Evolutionary conservation across 495 filamentous ascomycete genomes (phyloP).

Genomic region (Daldinia grandis): DNA sequence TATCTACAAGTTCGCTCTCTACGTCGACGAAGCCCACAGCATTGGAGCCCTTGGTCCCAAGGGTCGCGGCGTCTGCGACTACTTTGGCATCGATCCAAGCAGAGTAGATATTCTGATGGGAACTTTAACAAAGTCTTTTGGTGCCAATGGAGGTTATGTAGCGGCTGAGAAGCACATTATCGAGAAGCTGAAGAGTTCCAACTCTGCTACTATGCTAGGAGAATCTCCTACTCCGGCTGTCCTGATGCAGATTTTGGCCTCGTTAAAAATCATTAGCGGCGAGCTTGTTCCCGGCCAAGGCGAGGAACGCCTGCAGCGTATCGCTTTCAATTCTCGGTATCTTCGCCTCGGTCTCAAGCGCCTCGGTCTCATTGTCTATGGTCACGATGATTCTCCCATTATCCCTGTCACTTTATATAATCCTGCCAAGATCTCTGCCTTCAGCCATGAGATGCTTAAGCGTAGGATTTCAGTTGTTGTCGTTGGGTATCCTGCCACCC

Average conservation of each 20-base stretch:
- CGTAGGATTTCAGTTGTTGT: slow-evolving; percentile 99
- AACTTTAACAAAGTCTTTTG: slow-evolving; percentile 97
- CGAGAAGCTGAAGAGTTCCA: slow-evolving; percentile 84
- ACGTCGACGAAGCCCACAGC: slow-evolving; percentile 96
- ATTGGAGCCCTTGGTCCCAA: slow-evolving; percentile 89
- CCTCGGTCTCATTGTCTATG: slow-evolving; percentile 94
- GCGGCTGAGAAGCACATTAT: slow-evolving; percentile 91
- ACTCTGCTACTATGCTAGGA: slow-evolving; percentile 86
- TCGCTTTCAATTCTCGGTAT: slow-evolving; percentile 98
- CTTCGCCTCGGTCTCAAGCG: slow-evolving; percentile 96
- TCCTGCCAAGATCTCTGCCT: slow-evolving; percentile 96
- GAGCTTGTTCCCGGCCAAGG: slow-evolving; percentile 90
- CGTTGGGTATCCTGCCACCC: slow-evolving; percentile 97
- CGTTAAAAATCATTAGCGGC: slow-evolving; percentile 86
- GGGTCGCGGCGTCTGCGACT: slow-evolving; percentile 95
- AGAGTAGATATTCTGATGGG: slow-evolving; percentile 98
- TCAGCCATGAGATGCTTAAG: slow-evolving; percentile 96
- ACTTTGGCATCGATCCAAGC: slow-evolving; percentile 86
- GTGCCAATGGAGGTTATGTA: slow-evolving; percentile 96
- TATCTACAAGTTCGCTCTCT: slow-evolving; percentile 95
- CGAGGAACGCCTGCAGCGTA: slow-evolving; percentile 92
- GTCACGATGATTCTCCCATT: slow-evolving; percentile 97
- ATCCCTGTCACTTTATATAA: slow-evolving; percentile 94
- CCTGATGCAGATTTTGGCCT: slow-evolving; percentile 84
- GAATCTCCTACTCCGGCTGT: slow-evolving; percentile 89